Conservation (phyloP, 208 protist species). For the Sergeia podlipaevii region DNA sequence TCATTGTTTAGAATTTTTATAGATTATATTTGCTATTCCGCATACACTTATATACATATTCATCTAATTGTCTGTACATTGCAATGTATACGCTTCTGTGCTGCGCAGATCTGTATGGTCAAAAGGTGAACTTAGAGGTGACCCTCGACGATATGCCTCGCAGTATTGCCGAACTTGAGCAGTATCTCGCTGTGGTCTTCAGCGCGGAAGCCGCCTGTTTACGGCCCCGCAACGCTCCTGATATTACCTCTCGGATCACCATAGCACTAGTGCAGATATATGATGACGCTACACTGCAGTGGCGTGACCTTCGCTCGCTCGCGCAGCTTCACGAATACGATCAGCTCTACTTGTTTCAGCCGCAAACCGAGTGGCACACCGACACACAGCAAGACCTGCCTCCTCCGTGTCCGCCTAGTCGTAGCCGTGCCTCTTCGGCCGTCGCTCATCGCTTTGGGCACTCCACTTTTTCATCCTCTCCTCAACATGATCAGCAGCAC, state of each 20-base stretch:
- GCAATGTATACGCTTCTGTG: slow-evolving; percentile 72
- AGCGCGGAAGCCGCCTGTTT: slow-evolving; percentile 18
- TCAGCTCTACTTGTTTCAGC: slow-evolving; percentile 84
- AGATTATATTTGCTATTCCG: not conserved
- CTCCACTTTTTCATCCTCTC: not conserved
- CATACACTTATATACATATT: not conserved
- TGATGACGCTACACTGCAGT: slow-evolving; percentile 55
- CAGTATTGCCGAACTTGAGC: slow-evolving; percentile 33
- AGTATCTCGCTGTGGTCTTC: slow-evolving; percentile 32
- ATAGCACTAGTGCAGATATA: slow-evolving; percentile 55
- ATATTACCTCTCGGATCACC: too few species aligned
- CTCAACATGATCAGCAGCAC: too few species aligned
- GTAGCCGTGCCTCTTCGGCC: slow-evolving; percentile 10
- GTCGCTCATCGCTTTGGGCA: not conserved
- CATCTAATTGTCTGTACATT: not conserved
- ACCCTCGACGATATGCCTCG: slow-evolving; percentile 32
- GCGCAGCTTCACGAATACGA: slow-evolving; percentile 80
- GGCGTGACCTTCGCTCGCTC: slow-evolving; percentile 42
- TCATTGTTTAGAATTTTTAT: slow-evolving; percentile 4
- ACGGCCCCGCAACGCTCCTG: not conserved
- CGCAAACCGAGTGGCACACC: slow-evolving; percentile 44
- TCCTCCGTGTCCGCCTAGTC: slow-evolving; percentile 42
- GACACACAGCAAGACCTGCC: slow-evolving; percentile 74
- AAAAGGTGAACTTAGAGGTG: slow-evolving; percentile 80
- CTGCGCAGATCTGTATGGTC: slow-evolving; percentile 70